A percentile compares a stretch with the other conserved stretches of the same genome.
Evolutionary conservation across 202 grass and related monocot genomes (phyloP).

Genomic region (Schoenoplectus triqueter): DNA sequence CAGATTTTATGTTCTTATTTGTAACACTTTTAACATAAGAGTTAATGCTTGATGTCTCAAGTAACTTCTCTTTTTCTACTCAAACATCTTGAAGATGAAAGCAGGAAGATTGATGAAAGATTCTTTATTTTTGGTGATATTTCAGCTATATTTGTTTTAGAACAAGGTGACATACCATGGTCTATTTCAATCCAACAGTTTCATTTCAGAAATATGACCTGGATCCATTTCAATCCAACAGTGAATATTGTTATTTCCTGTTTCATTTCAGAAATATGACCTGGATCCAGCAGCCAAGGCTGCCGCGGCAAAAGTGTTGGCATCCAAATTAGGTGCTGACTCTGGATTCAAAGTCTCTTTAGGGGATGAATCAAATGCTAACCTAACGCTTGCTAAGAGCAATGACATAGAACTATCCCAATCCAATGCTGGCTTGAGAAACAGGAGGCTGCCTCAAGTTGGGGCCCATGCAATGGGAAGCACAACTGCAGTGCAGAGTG

Average conservation of each 20-base stretch:
- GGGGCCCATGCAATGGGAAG: conserved; percentile 53
- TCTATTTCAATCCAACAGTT: conserved; percentile 1
- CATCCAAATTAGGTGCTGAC: conserved; percentile 87
- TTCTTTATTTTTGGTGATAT: neutral
- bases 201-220: conserved; percentile 93
- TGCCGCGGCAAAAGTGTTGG: conserved; percentile 84
- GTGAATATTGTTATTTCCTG: no score
- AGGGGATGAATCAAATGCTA: conserved; percentile 59
- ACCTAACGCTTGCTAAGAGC: conserved; percentile 49
- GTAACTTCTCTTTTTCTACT: neutral
- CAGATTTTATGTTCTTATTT: neutral
- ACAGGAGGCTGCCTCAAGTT: conserved; percentile 68
- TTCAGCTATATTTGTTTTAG: neutral
- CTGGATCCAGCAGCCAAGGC: conserved; percentile 98
- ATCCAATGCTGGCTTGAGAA: conserved; percentile 68
- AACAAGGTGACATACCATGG: no score
- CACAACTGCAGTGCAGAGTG: conserved; percentile 41
- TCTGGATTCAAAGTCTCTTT: conserved; percentile 79
- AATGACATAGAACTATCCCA: conserved; percentile 60
- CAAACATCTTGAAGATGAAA: neutral
- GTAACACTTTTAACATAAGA: conserved; percentile 1
- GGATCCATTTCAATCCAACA: conserved; percentile 53
- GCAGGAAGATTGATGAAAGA: neutral
- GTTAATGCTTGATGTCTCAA: conserved; percentile 8
- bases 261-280: conserved; percentile 99